These are phyloP conservation scores for Ambrosia trifida DNA, from an alignment of 129 eudicot genomes.

Conservation along the genomic window DNA sequence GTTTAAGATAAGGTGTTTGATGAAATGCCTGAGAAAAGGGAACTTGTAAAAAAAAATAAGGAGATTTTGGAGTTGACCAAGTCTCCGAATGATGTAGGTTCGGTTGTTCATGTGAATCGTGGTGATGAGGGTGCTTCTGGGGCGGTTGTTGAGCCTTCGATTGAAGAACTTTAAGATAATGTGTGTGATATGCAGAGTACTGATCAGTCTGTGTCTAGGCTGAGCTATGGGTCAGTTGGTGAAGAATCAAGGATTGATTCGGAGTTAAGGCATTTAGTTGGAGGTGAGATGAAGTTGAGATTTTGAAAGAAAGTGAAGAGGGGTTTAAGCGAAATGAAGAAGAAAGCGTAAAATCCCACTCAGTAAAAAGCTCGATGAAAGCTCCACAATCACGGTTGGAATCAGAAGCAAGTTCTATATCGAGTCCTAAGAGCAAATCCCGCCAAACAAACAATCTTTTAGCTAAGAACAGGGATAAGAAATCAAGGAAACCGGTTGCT, in stretches of 20 bases:
- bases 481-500: no score
- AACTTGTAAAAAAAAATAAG: slow-evolving; percentile 31
- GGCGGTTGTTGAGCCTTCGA: slow-evolving; percentile 63
- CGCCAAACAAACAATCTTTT: slow-evolving; percentile 34
- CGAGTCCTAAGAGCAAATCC: slow-evolving; percentile 57
- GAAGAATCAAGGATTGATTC: no score
- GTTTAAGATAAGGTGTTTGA: no score
- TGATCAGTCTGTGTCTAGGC: slow-evolving; percentile 81
- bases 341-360: no score
- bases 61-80: slow-evolving; percentile 42
- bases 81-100: slow-evolving; percentile 29
- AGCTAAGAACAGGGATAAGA: no score
- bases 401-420: no score
- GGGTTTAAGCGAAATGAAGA: no score
- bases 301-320: no score
- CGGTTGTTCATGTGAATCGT: not conserved
- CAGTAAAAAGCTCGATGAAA: slow-evolving; percentile 37
- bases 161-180: slow-evolving; percentile 86
- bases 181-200: slow-evolving; percentile 99
- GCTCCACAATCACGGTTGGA: slow-evolving; percentile 39
- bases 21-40: slow-evolving; percentile 41
- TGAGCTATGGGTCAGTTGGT: slow-evolving; percentile 78
- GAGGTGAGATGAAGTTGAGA: no score
- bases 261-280: no score
- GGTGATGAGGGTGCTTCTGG: slow-evolving; percentile 37